Conservation (phyloP, 1,139 yeast genomes). For the Sugiyamaella novakii region DNA sequence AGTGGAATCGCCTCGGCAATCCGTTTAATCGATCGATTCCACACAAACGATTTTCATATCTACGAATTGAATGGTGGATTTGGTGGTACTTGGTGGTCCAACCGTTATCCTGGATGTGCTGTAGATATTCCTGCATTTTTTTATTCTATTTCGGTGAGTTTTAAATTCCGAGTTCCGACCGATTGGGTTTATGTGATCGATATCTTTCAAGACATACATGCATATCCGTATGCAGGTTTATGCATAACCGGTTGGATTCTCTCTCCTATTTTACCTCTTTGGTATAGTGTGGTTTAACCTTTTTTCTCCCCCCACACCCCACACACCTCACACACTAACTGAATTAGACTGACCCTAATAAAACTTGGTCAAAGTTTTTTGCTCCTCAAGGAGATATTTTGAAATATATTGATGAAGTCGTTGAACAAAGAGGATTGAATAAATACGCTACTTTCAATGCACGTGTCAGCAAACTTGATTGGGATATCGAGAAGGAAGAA, state of each 20-base stretch:
- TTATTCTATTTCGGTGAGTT: constrained; percentile 30
- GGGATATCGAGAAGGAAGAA: constrained; percentile 28
- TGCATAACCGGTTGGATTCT: too few relatives aligned
- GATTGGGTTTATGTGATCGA: too few relatives aligned
- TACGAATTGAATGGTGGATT: constrained; percentile 32
- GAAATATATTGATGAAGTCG: constrained; percentile 32
- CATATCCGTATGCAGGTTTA: too few relatives aligned
- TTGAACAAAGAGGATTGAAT: constrained; percentile 23
- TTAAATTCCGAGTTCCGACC: background rate
- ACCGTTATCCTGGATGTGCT: constrained; percentile 50
- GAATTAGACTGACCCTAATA: constrained; percentile 34
- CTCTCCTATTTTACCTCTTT: too few relatives aligned
- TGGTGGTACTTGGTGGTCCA: constrained; percentile 58
- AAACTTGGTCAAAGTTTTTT: constrained; percentile 34
- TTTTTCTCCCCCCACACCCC: too few relatives aligned
- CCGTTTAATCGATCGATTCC: constrained; percentile 21
- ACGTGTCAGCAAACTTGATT: constrained; percentile 25
- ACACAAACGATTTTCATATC: constrained; percentile 26
- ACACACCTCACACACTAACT: too few relatives aligned
- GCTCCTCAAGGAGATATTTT: constrained; percentile 33
- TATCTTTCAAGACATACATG: background rate
- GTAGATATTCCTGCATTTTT: constrained; percentile 37
- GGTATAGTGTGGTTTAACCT: too few relatives aligned
- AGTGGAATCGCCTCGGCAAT: constrained; percentile 28
- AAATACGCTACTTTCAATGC: constrained; percentile 26